Percentiles rank a stretch among this genome's conserved stretches.
Evolutionary conservation across 2,329 filamentous ascomycete species (phyloP).

Genomic region (Claviceps sp.): DNA sequence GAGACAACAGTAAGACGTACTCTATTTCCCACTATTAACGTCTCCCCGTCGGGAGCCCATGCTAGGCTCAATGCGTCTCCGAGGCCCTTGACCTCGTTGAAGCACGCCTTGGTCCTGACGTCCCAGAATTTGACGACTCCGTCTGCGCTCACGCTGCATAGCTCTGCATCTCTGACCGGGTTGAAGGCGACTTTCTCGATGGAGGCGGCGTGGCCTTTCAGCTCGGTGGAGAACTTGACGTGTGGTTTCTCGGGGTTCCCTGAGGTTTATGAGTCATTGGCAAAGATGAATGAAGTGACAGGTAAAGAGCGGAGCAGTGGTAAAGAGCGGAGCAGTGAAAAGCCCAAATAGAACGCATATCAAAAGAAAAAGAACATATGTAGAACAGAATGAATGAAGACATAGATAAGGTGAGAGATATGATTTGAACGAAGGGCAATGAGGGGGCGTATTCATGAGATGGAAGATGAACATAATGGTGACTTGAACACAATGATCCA

Average conservation of each 20-base stretch:
- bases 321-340: no score
- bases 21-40: conserved; percentile 60
- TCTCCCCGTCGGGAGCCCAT: conserved; percentile 60
- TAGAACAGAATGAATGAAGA: neutral
- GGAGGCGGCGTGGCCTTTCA: conserved; percentile 50
- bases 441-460: no score
- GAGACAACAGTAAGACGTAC: conserved; percentile 25
- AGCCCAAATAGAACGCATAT: no score
- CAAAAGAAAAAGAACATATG: neutral
- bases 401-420: neutral
- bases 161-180: conserved; percentile 60
- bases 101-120: conserved; percentile 55
- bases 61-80: conserved; percentile 57
- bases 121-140: conserved; percentile 72
- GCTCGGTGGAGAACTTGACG: conserved; percentile 61
- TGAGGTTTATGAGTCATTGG: conserved; percentile 13
- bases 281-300: neutral
- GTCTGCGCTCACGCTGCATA: conserved; percentile 62
- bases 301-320: no score
- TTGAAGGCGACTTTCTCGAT: conserved; percentile 71
- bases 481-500: no score
- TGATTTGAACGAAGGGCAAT: no score
- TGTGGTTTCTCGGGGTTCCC: conserved; percentile 67
- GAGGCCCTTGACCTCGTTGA: conserved; percentile 54
- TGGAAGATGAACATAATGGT: no score